Percentiles rank a stretch among this genome's conserved stretches.
phyloP scores from a whole-genome alignment of 129 eudicot genomes.

The Lactuca saligna region DNA sequence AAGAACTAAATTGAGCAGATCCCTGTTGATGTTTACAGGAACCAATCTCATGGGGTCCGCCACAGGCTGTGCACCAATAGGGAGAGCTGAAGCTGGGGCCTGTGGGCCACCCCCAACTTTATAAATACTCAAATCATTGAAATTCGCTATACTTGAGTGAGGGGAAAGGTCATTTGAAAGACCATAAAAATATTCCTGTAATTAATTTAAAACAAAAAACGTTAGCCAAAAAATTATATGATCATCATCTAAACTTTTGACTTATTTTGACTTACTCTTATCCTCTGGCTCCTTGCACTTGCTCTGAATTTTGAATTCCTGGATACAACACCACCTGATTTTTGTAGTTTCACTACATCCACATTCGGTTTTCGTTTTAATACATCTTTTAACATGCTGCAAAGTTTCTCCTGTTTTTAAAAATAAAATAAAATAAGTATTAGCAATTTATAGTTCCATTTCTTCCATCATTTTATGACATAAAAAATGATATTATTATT shows the following conservation, averaged over 20 bases:
- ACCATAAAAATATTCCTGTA: constrained; percentile 95
- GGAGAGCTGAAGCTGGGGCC: constrained; percentile 97
- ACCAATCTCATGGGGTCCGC: constrained; percentile 88
- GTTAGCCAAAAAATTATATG: not conserved
- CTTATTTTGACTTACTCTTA: constrained; percentile 53
- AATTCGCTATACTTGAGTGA: constrained; percentile 75
- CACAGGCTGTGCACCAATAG: constrained; percentile 94
- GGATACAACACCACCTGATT: constrained; percentile 95
- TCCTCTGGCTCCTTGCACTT: constrained; percentile 62
- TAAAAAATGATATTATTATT: constrained; percentile 12
- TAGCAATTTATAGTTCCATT: not conserved
- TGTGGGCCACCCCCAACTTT: constrained; percentile 97
- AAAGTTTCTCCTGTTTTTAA: constrained; percentile 80
- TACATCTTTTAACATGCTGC: constrained; percentile 91
- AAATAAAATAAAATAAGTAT: not conserved
- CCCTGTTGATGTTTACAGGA: constrained; percentile 66
- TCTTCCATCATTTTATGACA: not conserved
- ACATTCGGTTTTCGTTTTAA: constrained; percentile 73
- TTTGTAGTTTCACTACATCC: constrained; percentile 97
- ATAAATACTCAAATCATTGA: constrained; percentile 74
- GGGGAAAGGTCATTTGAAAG: constrained; percentile 91
- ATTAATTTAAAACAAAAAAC: not conserved
- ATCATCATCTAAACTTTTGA: not conserved
- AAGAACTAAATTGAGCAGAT: constrained; percentile 73
- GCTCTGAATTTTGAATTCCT: constrained; percentile 76